Conservation (phyloP, 257 asterid genomes). For the Osmanthus fragrans region DNA sequence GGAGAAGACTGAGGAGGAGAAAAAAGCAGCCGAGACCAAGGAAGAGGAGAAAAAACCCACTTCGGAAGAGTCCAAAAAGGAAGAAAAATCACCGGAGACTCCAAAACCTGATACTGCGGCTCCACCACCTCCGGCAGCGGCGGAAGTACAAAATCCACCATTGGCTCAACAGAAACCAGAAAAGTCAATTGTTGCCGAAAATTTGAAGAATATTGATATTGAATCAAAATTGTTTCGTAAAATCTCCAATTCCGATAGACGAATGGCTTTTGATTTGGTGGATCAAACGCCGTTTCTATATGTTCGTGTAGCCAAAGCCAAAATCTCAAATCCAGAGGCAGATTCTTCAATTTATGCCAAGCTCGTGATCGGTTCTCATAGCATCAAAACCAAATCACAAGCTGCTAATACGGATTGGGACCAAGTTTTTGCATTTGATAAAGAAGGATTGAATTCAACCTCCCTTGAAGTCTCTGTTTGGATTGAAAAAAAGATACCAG, state of each 20-base stretch:
- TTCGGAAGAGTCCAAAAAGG: constrained; percentile 45
- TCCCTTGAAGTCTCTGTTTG: constrained; percentile 64
- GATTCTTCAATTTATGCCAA: constrained; percentile 52
- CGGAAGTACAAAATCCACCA: constrained; percentile 46
- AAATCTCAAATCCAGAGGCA: constrained; percentile 46
- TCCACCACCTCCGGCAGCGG: constrained; percentile 33
- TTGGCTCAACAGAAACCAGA: constrained; percentile 43
- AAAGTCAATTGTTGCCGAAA: constrained; percentile 17
- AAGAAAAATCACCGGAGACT: constrained; percentile 58
- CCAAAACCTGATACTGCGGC: constrained; percentile 28
- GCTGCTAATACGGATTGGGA: constrained; percentile 62
- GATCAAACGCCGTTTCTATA: constrained; percentile 85
- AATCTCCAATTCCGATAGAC: constrained; percentile 49
- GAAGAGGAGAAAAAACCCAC: constrained; percentile 36
- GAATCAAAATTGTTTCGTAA: constrained; percentile 49
- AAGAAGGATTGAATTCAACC: constrained; percentile 71
- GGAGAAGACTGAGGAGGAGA: constrained; percentile 33
- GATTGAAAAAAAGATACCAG: constrained; percentile 48
- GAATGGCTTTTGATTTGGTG: constrained; percentile 72
- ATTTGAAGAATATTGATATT: constrained; percentile 41
- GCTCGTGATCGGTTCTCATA: constrained; percentile 84
- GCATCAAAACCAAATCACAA: constrained; percentile 51
- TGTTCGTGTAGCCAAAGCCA: constrained; percentile 76
- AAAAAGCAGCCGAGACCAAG: constrained; percentile 32
- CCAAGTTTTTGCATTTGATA: constrained; percentile 88